phyloP scores from a whole-genome alignment of 2,329 filamentous ascomycete species.

The Aspergillus candidus region DNA sequence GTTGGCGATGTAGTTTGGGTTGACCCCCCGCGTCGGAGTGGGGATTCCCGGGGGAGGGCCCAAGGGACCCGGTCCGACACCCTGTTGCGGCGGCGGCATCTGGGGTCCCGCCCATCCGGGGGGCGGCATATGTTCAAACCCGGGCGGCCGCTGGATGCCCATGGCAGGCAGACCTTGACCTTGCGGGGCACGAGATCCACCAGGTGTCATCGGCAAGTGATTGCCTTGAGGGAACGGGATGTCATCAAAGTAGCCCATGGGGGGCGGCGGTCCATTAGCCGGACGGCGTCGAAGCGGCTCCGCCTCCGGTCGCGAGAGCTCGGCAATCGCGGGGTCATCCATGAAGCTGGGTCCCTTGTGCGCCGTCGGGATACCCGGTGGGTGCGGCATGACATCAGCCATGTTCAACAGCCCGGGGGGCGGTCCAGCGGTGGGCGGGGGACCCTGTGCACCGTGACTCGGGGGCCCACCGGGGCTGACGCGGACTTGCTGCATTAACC shows the following conservation, averaged over 20 bases:
- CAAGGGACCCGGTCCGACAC: constrained; percentile 27
- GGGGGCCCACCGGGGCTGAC: constrained; percentile 23
- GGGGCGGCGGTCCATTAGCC: constrained; percentile 30
- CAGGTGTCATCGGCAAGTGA: constrained; percentile 31
- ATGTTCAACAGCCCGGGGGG: constrained; percentile 31
- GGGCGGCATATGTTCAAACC: constrained; percentile 38
- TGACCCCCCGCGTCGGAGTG: constrained; percentile 31
- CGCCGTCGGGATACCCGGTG: constrained; percentile 27
- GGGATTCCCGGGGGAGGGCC: constrained; percentile 37
- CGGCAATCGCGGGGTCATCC: constrained; percentile 40
- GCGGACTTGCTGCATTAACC: constrained; percentile 64
- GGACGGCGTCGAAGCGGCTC: constrained; percentile 34
- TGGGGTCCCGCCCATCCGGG: constrained; percentile 36
- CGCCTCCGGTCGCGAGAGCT: constrained; percentile 35
- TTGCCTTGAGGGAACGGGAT: constrained; percentile 31
- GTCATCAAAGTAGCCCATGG: constrained; percentile 38
- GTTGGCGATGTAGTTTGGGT: constrained; percentile 31
- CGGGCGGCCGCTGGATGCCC: constrained; percentile 40
- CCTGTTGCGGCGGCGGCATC: constrained; percentile 29
- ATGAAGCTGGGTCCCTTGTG: constrained; percentile 36
- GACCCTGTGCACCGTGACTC: constrained; percentile 22
- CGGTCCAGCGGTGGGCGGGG: constrained; percentile 25
- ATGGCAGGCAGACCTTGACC: constrained; percentile 29
- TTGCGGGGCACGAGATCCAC: constrained; percentile 29
- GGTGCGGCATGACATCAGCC: constrained; percentile 30